phyloP scores from a whole-genome alignment of 1,139 yeast genomes.

The Yamadazyma triangularis region DNA sequence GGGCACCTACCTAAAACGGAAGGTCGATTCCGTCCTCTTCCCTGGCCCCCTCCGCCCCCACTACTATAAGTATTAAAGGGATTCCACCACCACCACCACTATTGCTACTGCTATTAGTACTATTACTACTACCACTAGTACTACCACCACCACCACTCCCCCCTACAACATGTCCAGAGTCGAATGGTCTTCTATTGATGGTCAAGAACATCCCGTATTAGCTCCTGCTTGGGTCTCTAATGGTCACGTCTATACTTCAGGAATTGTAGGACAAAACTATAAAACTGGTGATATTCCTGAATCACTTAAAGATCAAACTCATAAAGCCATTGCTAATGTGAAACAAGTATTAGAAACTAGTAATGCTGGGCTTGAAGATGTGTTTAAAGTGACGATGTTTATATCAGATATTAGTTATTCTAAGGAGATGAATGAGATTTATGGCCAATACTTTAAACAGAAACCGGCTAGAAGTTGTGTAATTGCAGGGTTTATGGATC shows the following conservation, averaged over 20 bases:
- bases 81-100: no score
- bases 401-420: conserved; percentile 44
- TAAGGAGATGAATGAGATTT: conserved; percentile 42
- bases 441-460: conserved; percentile 41
- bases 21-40: no score
- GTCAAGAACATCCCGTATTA: conserved; percentile 30
- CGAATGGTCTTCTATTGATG: conserved; percentile 37
- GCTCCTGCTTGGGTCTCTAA: conserved; percentile 48
- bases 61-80: no score
- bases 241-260: conserved; percentile 49
- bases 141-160: not conserved
- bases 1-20: no score
- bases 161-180: conserved; percentile 13
- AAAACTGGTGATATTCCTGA: conserved; percentile 35
- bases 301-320: conserved; percentile 42
- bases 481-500: conserved; percentile 35
- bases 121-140: no score
- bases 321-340: conserved; percentile 40
- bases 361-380: conserved; percentile 47
- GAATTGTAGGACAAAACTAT: conserved; percentile 30
- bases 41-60: no score
- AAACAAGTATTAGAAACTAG: conserved; percentile 40
- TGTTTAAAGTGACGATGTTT: conserved; percentile 49
- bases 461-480: conserved; percentile 58
- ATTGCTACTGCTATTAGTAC: no score